Conservation (phyloP, 2,329 filamentous ascomycete species). For the Stagonosporopsis rhizophila region DNA sequence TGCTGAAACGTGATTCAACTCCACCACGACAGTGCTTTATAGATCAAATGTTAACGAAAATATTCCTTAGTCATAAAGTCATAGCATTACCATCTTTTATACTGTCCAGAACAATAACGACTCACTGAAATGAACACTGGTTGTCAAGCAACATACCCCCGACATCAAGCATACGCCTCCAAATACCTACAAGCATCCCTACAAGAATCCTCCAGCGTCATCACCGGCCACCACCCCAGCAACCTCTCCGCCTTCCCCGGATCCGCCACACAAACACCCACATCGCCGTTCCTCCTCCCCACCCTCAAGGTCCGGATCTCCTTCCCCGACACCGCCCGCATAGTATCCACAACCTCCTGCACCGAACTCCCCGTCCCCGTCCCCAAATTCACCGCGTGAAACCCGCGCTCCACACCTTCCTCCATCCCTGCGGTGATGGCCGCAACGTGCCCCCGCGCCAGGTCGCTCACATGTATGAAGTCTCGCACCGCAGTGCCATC, state of each 20-base stretch:
- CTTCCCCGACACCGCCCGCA: not conserved
- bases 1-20: too few species aligned
- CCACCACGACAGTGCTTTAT: too few species aligned
- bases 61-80: too few species aligned
- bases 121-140: too few species aligned
- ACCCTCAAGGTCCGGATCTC: not conserved
- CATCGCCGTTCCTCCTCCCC: slow-evolving; percentile 1
- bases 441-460: slow-evolving; percentile 69
- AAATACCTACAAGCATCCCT: slow-evolving; percentile 10
- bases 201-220: slow-evolving; percentile 11
- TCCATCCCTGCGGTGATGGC: slow-evolving; percentile 44
- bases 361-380: not conserved
- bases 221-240: slow-evolving; percentile 3
- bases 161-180: not conserved
- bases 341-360: not conserved
- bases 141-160: too few species aligned
- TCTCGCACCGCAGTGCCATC: slow-evolving; percentile 71
- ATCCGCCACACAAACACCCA: slow-evolving; percentile 6
- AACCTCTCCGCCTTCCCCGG: not conserved
- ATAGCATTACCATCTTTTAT: too few species aligned
- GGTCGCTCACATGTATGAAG: slow-evolving; percentile 72
- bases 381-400: slow-evolving; percentile 1
- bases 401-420: not conserved
- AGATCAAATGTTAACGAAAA: too few species aligned
- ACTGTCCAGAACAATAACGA: too few species aligned